These are phyloP conservation scores for Phanerodontia chrysosporium DNA, from an alignment of 768 basidiomycete genomes.

Conservation along the genomic window DNA sequence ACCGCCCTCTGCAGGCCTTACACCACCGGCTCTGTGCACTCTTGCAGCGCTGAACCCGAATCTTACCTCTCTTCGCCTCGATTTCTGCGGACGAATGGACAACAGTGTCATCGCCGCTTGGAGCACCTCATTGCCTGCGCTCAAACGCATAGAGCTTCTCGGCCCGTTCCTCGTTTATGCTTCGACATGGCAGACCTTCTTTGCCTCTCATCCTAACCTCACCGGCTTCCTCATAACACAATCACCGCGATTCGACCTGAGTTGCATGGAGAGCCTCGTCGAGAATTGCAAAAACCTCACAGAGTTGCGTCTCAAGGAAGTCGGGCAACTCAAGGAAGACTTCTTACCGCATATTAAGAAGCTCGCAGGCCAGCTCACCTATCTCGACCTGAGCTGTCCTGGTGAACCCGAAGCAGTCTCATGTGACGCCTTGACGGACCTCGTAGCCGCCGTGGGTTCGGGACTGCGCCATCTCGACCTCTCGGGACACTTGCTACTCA, in stretches of 20 bases:
- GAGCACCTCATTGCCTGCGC: slow-evolving; percentile 55
- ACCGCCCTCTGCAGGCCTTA: slow-evolving; percentile 49
- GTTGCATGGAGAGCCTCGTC: slow-evolving; percentile 59
- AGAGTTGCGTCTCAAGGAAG: slow-evolving; percentile 75
- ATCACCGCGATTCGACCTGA: slow-evolving; percentile 79
- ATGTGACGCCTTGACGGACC: slow-evolving; percentile 49
- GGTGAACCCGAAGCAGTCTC: slow-evolving; percentile 40
- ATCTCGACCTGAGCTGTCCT: slow-evolving; percentile 70
- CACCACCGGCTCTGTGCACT: slow-evolving; percentile 60
- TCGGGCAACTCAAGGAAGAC: slow-evolving; percentile 65
- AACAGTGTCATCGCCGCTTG: slow-evolving; percentile 56
- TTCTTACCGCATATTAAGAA: slow-evolving; percentile 53
- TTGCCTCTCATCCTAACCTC: slow-evolving; percentile 59
- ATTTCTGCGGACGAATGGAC: slow-evolving; percentile 82
- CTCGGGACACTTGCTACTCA: slow-evolving; percentile 63
- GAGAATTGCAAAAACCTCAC: slow-evolving; percentile 48
- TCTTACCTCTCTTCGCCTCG: slow-evolving; percentile 72
- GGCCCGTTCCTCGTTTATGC: slow-evolving; percentile 84
- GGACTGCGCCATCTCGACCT: slow-evolving; percentile 61
- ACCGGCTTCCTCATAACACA: slow-evolving; percentile 77
- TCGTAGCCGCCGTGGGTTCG: slow-evolving; percentile 53
- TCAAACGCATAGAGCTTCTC: slow-evolving; percentile 73
- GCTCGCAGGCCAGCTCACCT: slow-evolving; percentile 42
- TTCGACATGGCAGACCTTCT: slow-evolving; percentile 71
- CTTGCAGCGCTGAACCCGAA: slow-evolving; percentile 83